These are phyloP conservation scores for Penicillium soppii DNA, from an alignment of 495 filamentous ascomycete genomes.

Conservation along the genomic window DNA sequence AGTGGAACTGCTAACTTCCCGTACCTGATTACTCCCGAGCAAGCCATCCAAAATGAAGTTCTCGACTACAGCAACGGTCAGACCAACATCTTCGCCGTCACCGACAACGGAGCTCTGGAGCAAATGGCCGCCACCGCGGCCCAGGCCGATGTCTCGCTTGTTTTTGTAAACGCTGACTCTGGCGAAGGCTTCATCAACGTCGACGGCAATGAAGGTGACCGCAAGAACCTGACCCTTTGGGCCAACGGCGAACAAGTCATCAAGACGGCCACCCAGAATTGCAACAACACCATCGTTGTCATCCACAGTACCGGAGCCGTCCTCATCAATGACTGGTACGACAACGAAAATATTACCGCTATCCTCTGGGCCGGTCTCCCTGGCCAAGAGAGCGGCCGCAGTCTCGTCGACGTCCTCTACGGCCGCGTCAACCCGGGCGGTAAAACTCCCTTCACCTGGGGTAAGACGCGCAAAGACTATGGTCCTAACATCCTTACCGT, in stretches of 20 bases:
- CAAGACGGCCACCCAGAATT: constrained; percentile 68
- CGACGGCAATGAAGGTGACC: constrained; percentile 84
- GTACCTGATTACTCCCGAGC: constrained; percentile 84
- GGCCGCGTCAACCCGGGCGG: constrained; percentile 82
- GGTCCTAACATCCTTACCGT: constrained; percentile 72
- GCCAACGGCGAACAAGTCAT: constrained; percentile 75
- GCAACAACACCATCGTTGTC: constrained; percentile 90
- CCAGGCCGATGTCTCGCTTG: constrained; percentile 71
- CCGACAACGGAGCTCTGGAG: constrained; percentile 67
- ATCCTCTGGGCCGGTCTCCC: constrained; percentile 93
- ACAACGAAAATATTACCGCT: constrained; percentile 89
- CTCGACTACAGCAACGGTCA: constrained; percentile 43
- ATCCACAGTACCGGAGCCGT: constrained; percentile 86
- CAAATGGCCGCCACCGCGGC: constrained; percentile 60
- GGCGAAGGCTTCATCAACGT: constrained; percentile 86
- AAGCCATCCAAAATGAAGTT: constrained; percentile 78
- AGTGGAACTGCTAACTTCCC: constrained; percentile 88
- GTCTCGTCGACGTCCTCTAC: constrained; percentile 89
- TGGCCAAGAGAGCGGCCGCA: constrained; percentile 88
- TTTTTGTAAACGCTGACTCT: constrained; percentile 85
- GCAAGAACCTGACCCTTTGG: constrained; percentile 94
- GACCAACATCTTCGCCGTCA: constrained; percentile 64
- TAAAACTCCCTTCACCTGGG: constrained; percentile 89
- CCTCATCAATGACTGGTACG: constrained; percentile 70
- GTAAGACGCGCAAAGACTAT: constrained; percentile 68